Base-by-base conservation (phyloP, 257 asterid species). In the Plectranthus barbatus region DNA sequence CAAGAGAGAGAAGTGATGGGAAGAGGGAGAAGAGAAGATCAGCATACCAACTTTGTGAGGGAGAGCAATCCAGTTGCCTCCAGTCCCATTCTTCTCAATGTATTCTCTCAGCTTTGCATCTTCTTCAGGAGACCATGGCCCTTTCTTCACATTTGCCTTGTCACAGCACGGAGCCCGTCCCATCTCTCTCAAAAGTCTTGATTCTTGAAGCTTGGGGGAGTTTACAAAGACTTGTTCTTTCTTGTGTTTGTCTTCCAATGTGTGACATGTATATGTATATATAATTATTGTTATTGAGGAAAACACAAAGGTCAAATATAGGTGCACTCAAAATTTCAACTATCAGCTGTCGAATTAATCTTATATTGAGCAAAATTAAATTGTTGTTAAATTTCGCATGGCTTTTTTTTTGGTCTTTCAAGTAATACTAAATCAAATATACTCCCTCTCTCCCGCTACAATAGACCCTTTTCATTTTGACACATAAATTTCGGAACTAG, bases 71-170 rank as follows among this genome's bases (percentile, higher is more conserved):
- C 97, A 86, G 36, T 89, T 89, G 0, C 94, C 95, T 1, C 94
- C 95, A 41, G 91, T 83, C 11, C 97, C 97, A 72, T 73, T 44
- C 45, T 79, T 89, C 3, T 83, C 76, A 42, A 89, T 86, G 80
- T 84, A 84, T 0, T 83, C 82, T 41, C 81, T 89, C 0, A 89
- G 81, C 77, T 79, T 81, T 1, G 75, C 94, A 66, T 89, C 97
- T 83, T 89, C 97, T 65, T 89, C 97, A 33, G 94, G 91, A 0
- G 97, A 86, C 97, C 97, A 89, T 54, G 97, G 86, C 31, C 97
- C 97, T 75, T 67, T 89, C 86, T 86, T 89, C 78, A 86, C 97
- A 71, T 78, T 86, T 36, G 80, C 89, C 68, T 89, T 89, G 77
- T 89, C 97, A 70, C 95, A 89, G 56, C 97, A 89, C 26, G 95